These are phyloP conservation scores for Ganoderma multipileum DNA, from an alignment of 1,284 basidiomycete genomes.

Conservation along the genomic window DNA sequence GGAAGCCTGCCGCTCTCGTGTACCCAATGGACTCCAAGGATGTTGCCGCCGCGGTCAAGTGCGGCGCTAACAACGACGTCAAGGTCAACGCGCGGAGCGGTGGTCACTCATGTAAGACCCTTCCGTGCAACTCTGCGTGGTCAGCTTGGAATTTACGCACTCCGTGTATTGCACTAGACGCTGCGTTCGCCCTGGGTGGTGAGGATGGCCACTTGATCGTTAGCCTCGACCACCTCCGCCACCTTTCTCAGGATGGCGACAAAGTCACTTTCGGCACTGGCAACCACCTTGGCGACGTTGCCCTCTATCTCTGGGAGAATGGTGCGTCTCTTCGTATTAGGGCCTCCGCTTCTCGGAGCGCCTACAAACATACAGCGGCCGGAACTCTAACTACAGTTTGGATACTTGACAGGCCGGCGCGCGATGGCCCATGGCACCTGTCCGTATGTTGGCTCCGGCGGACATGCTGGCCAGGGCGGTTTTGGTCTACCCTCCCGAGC, in stretches of 20 bases:
- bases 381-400: neutral
- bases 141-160: neutral
- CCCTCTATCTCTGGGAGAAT: slow-evolving; percentile 22
- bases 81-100: slow-evolving; percentile 23
- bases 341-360: neutral
- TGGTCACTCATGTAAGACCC: slow-evolving; percentile 19
- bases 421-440: slow-evolving; percentile 23
- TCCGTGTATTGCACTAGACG: neutral
- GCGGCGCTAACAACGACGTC: slow-evolving; percentile 10
- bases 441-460: slow-evolving; percentile 18
- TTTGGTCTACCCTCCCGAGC: slow-evolving; percentile 17
- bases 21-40: slow-evolving; percentile 10
- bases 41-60: slow-evolving; percentile 15
- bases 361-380: neutral
- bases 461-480: slow-evolving; percentile 19
- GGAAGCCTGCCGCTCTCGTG: slow-evolving; percentile 14
- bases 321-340: slow-evolving; percentile 4
- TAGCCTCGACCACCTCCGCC: slow-evolving; percentile 18
- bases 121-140: neutral
- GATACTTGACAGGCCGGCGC: slow-evolving; percentile 7
- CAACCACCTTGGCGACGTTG: slow-evolving; percentile 18
- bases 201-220: slow-evolving; percentile 23
- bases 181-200: slow-evolving; percentile 17
- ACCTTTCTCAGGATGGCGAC: slow-evolving; percentile 12
- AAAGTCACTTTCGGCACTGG: slow-evolving; percentile 17